phyloP scores from a whole-genome alignment of 805 yeast species.

The Lipomyces kockii region DNA sequence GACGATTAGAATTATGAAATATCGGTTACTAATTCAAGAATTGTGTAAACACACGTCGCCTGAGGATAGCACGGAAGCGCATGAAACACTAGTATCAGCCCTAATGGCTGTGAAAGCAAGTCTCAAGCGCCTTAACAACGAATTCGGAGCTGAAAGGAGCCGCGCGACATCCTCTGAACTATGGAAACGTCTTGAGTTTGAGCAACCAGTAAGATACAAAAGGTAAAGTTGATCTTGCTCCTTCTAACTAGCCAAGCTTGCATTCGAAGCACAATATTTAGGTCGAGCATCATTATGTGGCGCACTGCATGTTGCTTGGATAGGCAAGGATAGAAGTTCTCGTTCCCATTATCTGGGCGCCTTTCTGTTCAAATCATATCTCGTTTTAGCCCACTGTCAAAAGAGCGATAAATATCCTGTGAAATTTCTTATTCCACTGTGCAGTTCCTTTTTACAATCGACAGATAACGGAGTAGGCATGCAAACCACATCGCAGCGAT shows the following conservation, averaged over 20 bases:
- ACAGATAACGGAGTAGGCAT: conserved; percentile 21
- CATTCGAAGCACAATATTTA: conserved; percentile 19
- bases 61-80: conserved; percentile 26
- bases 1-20: conserved; percentile 20
- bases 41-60: conserved; percentile 18
- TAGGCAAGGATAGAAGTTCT: conserved; percentile 17
- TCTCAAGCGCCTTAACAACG: conserved; percentile 15
- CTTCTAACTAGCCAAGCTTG: not conserved
- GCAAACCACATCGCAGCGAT: conserved; percentile 16
- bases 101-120: conserved; percentile 15
- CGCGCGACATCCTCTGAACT: conserved; percentile 18
- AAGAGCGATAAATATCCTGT: conserved; percentile 22
- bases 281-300: conserved; percentile 33
- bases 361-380: conserved; percentile 33
- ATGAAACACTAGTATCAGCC: conserved; percentile 6
- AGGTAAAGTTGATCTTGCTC: not conserved
- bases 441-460: conserved; percentile 17
- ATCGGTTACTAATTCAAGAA: conserved; percentile 29
- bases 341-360: conserved; percentile 27
- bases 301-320: conserved; percentile 34
- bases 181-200: conserved; percentile 28
- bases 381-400: conserved; percentile 22
- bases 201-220: not conserved
- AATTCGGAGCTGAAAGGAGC: not conserved
- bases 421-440: conserved; percentile 28